These are phyloP conservation scores for Manihot esculenta DNA, from an alignment of 441 rosid genomes.

Conservation along the genomic window DNA sequence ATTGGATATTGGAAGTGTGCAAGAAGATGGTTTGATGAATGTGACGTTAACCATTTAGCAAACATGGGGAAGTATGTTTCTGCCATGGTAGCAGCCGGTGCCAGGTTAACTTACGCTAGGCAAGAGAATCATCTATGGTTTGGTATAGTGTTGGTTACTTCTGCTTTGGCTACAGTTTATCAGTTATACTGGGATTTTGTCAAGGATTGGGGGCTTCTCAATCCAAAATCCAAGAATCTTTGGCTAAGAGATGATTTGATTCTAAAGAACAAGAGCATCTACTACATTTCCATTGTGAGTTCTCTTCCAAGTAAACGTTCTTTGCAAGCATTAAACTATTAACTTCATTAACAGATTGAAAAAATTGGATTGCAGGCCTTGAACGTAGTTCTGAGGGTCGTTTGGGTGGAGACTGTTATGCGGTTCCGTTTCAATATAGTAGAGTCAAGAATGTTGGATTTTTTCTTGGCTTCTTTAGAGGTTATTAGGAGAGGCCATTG, in stretches of 20 bases:
- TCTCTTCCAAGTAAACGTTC: constrained; percentile 8
- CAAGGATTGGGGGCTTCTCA: constrained; percentile 90
- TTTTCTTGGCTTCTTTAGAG: constrained; percentile 86
- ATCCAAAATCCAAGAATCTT: constrained; percentile 66
- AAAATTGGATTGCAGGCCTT: constrained; percentile 50
- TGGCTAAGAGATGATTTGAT: constrained; percentile 89
- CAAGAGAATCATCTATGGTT: constrained; percentile 57
- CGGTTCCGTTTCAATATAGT: constrained; percentile 44
- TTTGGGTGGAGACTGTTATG: constrained; percentile 83
- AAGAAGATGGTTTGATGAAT: constrained; percentile 91
- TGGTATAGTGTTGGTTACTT: constrained; percentile 58
- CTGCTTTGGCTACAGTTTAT: constrained; percentile 68
- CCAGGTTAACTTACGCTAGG: constrained; percentile 69
- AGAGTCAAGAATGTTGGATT: constrained; percentile 68
- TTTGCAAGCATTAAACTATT: neutral
- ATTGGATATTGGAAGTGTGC: constrained; percentile 52
- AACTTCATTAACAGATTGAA: constrained; percentile 10
- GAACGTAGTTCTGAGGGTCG: constrained; percentile 75
- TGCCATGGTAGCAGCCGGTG: constrained; percentile 97
- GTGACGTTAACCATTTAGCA: constrained; percentile 65
- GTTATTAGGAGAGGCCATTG: constrained; percentile 95
- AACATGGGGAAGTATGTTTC: constrained; percentile 98
- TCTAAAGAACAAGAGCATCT: constrained; percentile 62
- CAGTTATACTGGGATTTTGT: constrained; percentile 98
- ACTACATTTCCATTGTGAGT: constrained; percentile 82